phyloP scores from a whole-genome alignment of 805 yeast genomes.

The Yamadazyma ubonensis region DNA sequence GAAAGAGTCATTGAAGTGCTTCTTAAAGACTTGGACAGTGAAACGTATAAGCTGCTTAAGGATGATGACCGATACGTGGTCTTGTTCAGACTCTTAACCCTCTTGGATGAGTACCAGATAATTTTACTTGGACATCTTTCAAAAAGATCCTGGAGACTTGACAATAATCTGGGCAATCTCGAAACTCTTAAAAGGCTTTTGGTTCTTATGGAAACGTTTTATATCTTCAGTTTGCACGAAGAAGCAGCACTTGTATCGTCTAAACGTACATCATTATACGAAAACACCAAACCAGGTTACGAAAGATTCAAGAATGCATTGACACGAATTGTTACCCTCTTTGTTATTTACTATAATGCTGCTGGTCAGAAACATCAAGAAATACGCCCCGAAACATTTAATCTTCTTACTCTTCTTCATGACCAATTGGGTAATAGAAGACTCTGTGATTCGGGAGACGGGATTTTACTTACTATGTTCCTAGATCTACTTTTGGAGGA shows the following conservation, averaged over 20 bases:
- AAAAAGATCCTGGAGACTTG: constrained; percentile 33
- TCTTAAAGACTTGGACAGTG: constrained; percentile 29
- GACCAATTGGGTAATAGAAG: constrained; percentile 67
- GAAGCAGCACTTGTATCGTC: constrained; percentile 44
- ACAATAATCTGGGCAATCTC: not conserved
- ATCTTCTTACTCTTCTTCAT: constrained; percentile 62
- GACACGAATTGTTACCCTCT: constrained; percentile 34
- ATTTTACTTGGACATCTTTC: constrained; percentile 30
- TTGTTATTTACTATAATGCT: constrained; percentile 35
- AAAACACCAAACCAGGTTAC: constrained; percentile 43
- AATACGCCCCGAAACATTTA: not conserved
- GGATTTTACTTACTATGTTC: constrained; percentile 59
- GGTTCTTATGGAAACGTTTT: constrained; percentile 42
- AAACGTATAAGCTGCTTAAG: constrained; percentile 18
- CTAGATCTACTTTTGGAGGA: constrained; percentile 46
- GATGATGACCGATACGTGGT: constrained; percentile 36
- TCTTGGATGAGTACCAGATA: constrained; percentile 51
- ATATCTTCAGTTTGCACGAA: constrained; percentile 52
- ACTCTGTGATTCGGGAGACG: constrained; percentile 65
- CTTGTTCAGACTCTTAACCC: constrained; percentile 51
- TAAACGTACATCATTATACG: constrained; percentile 40
- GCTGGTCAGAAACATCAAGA: not conserved
- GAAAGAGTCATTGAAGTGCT: constrained; percentile 50
- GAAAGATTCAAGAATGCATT: constrained; percentile 47
- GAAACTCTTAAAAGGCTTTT: constrained; percentile 17